These are phyloP conservation scores for Fusarium ramigenum DNA, from an alignment of 2,329 filamentous ascomycete genomes.

Conservation along the genomic window DNA sequence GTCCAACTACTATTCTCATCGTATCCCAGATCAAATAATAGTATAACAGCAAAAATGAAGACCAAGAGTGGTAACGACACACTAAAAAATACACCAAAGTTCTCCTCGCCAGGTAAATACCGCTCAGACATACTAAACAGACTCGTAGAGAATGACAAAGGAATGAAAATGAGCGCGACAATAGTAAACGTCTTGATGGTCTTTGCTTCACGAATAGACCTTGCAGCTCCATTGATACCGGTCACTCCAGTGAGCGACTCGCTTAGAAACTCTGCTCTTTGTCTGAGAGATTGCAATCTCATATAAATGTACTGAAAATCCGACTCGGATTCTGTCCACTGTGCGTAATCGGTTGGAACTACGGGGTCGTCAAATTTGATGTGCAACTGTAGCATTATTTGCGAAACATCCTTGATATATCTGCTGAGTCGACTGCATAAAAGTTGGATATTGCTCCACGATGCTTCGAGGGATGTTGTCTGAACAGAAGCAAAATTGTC, in stretches of 20 bases:
- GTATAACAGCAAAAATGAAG: background rate
- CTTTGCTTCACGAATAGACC: slow-evolving; percentile 3
- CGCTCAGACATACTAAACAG: background rate
- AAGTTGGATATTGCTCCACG: slow-evolving; percentile 4
- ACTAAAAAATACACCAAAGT: background rate
- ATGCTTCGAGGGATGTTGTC: slow-evolving; percentile 1
- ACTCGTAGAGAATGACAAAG: slow-evolving; percentile 1
- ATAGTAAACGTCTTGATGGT: slow-evolving; percentile 4
- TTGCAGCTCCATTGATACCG: background rate
- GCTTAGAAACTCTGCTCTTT: background rate
- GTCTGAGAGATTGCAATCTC: background rate
- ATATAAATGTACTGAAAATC: slow-evolving; percentile 3
- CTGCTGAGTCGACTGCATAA: background rate
- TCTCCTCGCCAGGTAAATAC: background rate
- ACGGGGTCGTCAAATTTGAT: background rate
- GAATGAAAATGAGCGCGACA: slow-evolving; percentile 6
- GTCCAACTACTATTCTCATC: slow-evolving; percentile 7
- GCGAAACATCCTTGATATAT: slow-evolving; percentile 3
- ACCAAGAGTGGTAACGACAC: background rate
- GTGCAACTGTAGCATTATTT: slow-evolving; percentile 1
- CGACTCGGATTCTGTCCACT: background rate
- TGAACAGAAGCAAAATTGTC: slow-evolving; percentile 2
- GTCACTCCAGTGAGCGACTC: slow-evolving; percentile 2
- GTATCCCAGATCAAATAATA: slow-evolving; percentile 3
- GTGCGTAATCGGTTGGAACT: background rate